A percentile compares a stretch with the other conserved stretches of the same genome.
These are phyloP conservation scores for Teratosphaeria pseudoeucalypti DNA, from an alignment of 2,329 filamentous ascomycete genomes.

Conservation along the genomic window DNA sequence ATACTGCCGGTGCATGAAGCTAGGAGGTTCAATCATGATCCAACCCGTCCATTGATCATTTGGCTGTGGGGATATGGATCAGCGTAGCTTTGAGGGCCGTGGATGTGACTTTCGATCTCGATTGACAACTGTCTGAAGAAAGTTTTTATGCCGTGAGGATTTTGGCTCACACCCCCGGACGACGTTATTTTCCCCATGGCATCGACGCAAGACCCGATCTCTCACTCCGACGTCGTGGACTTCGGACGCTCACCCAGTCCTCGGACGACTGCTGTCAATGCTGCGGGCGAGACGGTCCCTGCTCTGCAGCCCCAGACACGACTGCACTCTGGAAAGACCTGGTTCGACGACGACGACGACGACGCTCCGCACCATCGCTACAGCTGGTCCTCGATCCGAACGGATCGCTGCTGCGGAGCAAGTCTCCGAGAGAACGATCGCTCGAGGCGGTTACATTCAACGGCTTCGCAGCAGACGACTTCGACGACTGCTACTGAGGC, in stretches of 20 bases:
- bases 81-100: too few relatives aligned
- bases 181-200: background rate
- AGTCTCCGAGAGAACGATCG: background rate
- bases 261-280: background rate
- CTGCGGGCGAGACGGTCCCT: background rate
- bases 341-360: background rate
- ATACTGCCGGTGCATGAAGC: too few relatives aligned
- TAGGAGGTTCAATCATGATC: too few relatives aligned
- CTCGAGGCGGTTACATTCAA: background rate
- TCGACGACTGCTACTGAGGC: background rate
- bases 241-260: background rate
- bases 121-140: background rate
- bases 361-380: background rate
- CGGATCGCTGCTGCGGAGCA: background rate
- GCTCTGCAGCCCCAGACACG: background rate
- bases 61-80: too few relatives aligned
- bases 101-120: too few relatives aligned
- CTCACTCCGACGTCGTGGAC: background rate
- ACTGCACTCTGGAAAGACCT: background rate
- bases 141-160: background rate
- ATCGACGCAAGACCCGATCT: background rate
- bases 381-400: background rate
- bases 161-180: background rate
- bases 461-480: background rate
- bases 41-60: too few relatives aligned